Conservation (phyloP, 225 moss, liverwort and hornwort species). For the Straminergon stramineum region DNA sequence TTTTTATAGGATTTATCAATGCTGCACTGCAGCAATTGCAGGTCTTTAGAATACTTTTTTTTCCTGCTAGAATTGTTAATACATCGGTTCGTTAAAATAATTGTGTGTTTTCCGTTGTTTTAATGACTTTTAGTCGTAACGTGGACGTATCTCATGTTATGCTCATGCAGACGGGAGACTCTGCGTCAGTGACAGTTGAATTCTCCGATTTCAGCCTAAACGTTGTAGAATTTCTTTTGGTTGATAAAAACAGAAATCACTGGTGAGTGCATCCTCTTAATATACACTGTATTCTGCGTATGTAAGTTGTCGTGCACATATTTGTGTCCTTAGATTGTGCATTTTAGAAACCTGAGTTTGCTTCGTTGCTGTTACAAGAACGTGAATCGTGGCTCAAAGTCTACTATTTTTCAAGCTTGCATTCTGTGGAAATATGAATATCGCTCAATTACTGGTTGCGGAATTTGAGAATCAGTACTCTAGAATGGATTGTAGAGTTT, state of each 20-base stretch:
- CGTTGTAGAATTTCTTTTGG: conserved; percentile 73
- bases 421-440: background rate
- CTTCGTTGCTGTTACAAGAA: background rate
- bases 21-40: background rate
- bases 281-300: background rate
- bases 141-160: background rate
- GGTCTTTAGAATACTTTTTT: background rate
- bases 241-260: conserved; percentile 57
- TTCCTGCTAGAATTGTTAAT: background rate
- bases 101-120: background rate
- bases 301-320: background rate
- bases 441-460: background rate
- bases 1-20: background rate
- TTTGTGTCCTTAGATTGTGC: background rate
- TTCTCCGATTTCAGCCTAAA: conserved; percentile 43
- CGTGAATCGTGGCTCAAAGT: background rate
- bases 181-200: conserved; percentile 48
- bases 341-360: background rate
- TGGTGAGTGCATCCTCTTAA: conserved; percentile 29
- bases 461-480: background rate
- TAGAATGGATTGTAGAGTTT: background rate
- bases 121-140: background rate
- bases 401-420: background rate
- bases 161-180: conserved; percentile 47
- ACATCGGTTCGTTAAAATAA: background rate